Evolutionary conservation across 1,139 yeast species (phyloP).

Genomic region (Lodderomyces margitis): DNA sequence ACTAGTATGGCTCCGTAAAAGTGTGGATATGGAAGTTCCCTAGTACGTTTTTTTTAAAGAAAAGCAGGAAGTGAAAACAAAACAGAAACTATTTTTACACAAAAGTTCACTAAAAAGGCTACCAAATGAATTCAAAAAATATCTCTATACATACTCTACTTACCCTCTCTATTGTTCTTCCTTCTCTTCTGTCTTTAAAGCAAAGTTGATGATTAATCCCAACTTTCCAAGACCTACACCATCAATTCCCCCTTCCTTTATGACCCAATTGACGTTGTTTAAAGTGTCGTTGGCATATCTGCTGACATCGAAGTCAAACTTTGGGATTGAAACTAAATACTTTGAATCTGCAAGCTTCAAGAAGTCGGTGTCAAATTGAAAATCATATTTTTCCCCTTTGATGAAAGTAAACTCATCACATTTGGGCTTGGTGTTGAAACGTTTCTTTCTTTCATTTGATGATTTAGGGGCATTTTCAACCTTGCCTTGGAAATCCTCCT

Average conservation of each 20-base stretch:
- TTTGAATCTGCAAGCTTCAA: constrained; percentile 42
- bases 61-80: neutral
- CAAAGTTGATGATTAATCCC: constrained; percentile 42
- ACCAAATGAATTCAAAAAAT: neutral
- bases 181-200: constrained; percentile 32
- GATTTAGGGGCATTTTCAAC: constrained; percentile 27
- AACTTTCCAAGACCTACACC: constrained; percentile 36
- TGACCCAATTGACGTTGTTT: constrained; percentile 45
- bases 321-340: constrained; percentile 42
- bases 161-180: constrained; percentile 6
- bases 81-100: neutral
- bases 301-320: constrained; percentile 42
- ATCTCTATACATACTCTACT: neutral
- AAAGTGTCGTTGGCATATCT: constrained; percentile 42
- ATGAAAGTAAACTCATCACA: constrained; percentile 34
- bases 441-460: constrained; percentile 33
- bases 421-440: constrained; percentile 28
- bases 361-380: constrained; percentile 41
- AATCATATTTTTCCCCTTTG: constrained; percentile 22
- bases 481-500: constrained; percentile 19
- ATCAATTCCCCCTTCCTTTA: constrained; percentile 39
- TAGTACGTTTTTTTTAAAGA: too few relatives aligned
- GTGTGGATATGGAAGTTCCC: too few relatives aligned
- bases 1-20: too few relatives aligned
- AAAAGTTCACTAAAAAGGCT: neutral